Evolutionary conservation across 805 yeast genomes (phyloP).

Genomic region (Yamadazyma ubonensis): DNA sequence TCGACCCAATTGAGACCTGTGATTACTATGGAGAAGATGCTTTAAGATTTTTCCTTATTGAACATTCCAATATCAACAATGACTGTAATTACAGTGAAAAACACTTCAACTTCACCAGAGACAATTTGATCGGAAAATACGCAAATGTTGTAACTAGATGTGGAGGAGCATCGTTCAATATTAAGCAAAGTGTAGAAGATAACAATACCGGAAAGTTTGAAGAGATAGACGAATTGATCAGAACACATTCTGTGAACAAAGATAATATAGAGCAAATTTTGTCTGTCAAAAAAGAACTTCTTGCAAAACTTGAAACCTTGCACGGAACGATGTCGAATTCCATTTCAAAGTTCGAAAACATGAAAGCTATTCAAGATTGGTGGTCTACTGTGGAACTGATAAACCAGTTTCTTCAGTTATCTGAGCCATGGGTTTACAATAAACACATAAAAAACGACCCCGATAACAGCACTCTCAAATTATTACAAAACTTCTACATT

Average conservation of each 20-base stretch:
- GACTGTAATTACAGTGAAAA: conserved; percentile 79
- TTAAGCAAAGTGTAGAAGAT: conserved; percentile 43
- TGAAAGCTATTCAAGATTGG: conserved; percentile 54
- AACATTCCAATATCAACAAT: conserved; percentile 67
- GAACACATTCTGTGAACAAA: conserved; percentile 12
- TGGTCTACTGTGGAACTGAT: conserved; percentile 60
- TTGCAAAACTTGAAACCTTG: conserved; percentile 32
- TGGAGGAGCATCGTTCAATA: conserved; percentile 66
- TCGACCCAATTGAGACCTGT: conserved; percentile 75
- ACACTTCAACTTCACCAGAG: conserved; percentile 51
- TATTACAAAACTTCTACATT: conserved; percentile 50
- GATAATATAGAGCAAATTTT: conserved; percentile 16
- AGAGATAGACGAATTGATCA: conserved; percentile 24
- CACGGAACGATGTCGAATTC: conserved; percentile 40
- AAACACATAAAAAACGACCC: conserved; percentile 21
- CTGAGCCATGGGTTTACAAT: conserved; percentile 72
- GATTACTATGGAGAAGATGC: conserved; percentile 69
- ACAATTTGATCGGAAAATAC: conserved; percentile 73
- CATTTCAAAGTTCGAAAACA: conserved; percentile 50
- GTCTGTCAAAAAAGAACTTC: conserved; percentile 22
- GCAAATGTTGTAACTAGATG: conserved; percentile 76
- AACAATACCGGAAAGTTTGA: conserved; percentile 22
- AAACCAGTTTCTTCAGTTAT: conserved; percentile 63
- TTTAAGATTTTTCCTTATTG: conserved; percentile 71
- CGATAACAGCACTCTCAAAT: conserved; percentile 16